Evolutionary conservation across 73 alveolate species (phyloP).

Genomic region (Tetrahymena thermophila): DNA sequence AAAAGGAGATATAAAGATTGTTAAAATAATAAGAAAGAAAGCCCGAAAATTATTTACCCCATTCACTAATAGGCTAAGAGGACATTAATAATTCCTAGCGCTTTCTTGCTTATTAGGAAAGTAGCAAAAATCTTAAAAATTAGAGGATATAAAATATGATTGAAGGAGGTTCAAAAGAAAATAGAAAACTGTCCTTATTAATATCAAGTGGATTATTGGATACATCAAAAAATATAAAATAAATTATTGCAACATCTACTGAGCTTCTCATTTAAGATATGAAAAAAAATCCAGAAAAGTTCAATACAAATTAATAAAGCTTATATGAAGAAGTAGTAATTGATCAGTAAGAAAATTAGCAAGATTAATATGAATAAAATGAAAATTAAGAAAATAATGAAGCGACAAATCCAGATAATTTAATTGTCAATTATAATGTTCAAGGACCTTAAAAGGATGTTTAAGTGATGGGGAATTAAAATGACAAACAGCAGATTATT

Average conservation of each 20-base stretch:
- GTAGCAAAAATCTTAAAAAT: background rate
- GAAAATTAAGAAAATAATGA: background rate
- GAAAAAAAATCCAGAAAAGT: background rate
- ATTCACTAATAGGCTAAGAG: background rate
- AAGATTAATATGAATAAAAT: background rate
- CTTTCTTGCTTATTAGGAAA: background rate
- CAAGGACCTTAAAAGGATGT: background rate
- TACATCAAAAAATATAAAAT: background rate
- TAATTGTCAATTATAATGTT: background rate
- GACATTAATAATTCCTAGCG: background rate
- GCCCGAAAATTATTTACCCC: background rate
- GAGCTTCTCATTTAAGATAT: background rate
- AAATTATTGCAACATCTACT: background rate
- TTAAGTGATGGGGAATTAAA: background rate
- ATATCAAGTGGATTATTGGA: background rate
- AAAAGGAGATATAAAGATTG: background rate
- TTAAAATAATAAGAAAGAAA: background rate
- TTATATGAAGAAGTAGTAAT: background rate
- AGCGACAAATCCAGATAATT: background rate
- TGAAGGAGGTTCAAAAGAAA: background rate
- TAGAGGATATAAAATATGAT: background rate
- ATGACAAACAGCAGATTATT: background rate
- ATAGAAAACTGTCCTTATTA: background rate
- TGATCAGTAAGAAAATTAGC: background rate
- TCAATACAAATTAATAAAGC: background rate